These are phyloP conservation scores for Crithidia sp. DNA, from an alignment of 208 protist genomes.

Conservation along the genomic window DNA sequence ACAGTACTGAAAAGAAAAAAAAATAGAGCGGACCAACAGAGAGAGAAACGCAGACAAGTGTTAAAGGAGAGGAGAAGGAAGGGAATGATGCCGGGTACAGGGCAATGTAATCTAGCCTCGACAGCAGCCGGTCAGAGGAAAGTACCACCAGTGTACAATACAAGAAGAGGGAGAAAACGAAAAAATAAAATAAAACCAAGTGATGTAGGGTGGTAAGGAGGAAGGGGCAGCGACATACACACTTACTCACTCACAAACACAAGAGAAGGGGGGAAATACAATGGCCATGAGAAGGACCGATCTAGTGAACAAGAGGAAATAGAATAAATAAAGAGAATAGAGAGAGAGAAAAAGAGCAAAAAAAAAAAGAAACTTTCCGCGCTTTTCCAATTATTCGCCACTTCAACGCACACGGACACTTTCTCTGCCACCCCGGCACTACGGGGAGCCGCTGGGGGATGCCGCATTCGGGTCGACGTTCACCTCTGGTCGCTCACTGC, in stretches of 20 bases:
- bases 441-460: not conserved
- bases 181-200: too few relatives aligned
- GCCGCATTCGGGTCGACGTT: conserved; percentile 8
- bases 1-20: not conserved
- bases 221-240: too few relatives aligned
- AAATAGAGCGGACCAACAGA: not conserved
- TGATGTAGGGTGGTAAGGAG: too few relatives aligned
- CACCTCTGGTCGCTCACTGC: conserved; percentile 28
- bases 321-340: not conserved
- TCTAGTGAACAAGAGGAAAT: not conserved
- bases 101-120: too few relatives aligned
- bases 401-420: too few relatives aligned
- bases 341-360: not conserved
- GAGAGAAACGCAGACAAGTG: not conserved
- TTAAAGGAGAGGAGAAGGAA: not conserved
- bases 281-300: not conserved
- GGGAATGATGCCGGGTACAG: not conserved
- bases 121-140: too few relatives aligned
- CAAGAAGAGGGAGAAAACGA: too few relatives aligned
- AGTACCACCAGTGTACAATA: too few relatives aligned
- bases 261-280: not conserved
- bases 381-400: too few relatives aligned
- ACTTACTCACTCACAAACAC: too few relatives aligned
- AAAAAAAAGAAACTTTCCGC: not conserved
- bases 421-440: too few relatives aligned